Base-by-base conservation (phyloP, 495 filamentous ascomycete genomes). In the Lophium mytilinum region DNA sequence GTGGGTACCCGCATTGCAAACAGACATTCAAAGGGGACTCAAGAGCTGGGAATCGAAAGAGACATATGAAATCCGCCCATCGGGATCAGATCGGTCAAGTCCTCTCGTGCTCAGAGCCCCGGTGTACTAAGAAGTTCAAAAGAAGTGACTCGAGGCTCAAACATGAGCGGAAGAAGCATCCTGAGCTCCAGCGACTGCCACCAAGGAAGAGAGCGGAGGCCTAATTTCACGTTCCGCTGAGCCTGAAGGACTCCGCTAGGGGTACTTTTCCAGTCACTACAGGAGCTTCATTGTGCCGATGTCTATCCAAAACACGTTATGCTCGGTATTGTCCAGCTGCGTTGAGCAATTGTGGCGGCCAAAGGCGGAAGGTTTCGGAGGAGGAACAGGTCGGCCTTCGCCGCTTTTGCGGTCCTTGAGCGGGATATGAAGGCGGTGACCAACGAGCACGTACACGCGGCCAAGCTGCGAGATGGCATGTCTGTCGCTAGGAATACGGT, bases 151-250 rank as follows among this genome's bases (percentile, higher is more conserved):
- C 48, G 6, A 7, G 34, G 17, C 39, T 58, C 3, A 58, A 58
- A n/a, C 55, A 58, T 30, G 50, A 58, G n/a, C 47, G 55, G 4
- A 58, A 42, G 19, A 18, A 46, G 18, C 55, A 58, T 24, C 19
- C 18, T 15, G 36, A 58, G 10, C 19, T 52, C 10, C 14, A 17
- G 3, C 49, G 36, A 11, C 10, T 10, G 14, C 4, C 49, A 2
- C 30, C 49, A 9, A 15, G 35, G 18, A 17, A 9, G 37, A 11
- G 40, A 37, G 51, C 57, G 9, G 24, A 12, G 11, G 2, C 24
- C 36, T 9, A 37, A 19, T 9, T 17, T 2, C 24, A 30, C 46
- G 54, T n/a, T 39, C 37, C 5, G 14, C 34, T 18, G n/a, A 56
- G 37, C 37, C 39, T 17, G 39, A 41, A 41, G 39, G 17, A 17